Evolutionary conservation across 306 rosid genomes (phyloP).

Genomic region (Amphicarpaea edgeworthii): DNA sequence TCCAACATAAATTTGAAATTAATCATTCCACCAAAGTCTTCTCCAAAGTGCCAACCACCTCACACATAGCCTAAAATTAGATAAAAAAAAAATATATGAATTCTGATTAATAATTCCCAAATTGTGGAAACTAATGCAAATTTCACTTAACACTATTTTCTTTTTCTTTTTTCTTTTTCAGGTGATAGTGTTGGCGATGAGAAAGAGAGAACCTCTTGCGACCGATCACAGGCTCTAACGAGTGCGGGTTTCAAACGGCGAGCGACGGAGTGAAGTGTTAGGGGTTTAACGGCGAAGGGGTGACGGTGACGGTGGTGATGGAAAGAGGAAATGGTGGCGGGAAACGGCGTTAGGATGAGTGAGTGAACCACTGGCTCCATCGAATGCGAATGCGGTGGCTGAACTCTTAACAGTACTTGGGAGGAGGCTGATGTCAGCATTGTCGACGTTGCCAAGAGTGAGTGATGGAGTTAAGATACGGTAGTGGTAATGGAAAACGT

Average conservation of each 20-base stretch:
- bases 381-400: slow-evolving; percentile 35
- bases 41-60: not conserved
- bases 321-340: slow-evolving; percentile 43
- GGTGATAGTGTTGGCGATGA: not conserved
- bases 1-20: not conserved
- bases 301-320: slow-evolving; percentile 39
- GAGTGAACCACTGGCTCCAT: slow-evolving; percentile 56
- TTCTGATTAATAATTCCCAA: not conserved
- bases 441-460: not conserved
- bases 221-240: slow-evolving; percentile 56
- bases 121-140: not conserved
- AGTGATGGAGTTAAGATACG: not conserved
- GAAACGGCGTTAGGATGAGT: slow-evolving; percentile 52
- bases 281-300: slow-evolving; percentile 10
- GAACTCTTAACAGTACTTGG: not conserved
- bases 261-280: slow-evolving; percentile 39
- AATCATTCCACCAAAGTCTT: not conserved
- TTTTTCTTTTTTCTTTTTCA: not conserved
- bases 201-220: slow-evolving; percentile 65
- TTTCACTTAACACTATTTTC: not conserved
- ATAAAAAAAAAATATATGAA: not conserved
- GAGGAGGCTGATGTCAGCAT: not conserved
- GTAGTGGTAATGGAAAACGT: not conserved
- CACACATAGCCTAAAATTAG: too few relatives aligned
- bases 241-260: slow-evolving; percentile 41